Evolutionary conservation across 2,329 filamentous ascomycete species (phyloP).

Genomic region (Emergomyces africanus): DNA sequence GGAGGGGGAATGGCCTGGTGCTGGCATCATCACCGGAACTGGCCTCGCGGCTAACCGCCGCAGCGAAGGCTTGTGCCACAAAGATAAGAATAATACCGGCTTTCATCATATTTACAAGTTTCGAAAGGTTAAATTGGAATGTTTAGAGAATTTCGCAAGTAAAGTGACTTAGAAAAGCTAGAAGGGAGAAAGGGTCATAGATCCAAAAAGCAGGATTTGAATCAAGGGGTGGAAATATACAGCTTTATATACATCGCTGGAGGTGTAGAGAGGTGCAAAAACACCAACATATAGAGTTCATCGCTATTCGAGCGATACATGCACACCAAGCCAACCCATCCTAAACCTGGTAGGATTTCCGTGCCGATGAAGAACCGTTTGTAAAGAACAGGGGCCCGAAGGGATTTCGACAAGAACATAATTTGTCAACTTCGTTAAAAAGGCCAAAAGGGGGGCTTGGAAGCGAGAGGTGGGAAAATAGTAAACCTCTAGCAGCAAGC

Average conservation of each 20-base stretch:
- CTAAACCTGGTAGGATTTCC: background rate
- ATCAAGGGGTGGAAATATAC: background rate
- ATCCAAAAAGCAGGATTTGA: background rate
- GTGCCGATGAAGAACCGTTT: background rate
- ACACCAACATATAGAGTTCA: background rate
- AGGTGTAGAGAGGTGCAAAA: background rate
- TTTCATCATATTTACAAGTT: slow-evolving; percentile 5
- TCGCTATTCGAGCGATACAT: background rate
- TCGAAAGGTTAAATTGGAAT: background rate
- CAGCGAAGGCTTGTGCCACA: slow-evolving; percentile 13
- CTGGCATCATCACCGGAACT: background rate
- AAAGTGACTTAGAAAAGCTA: background rate
- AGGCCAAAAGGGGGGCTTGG: background rate
- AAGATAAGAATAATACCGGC: slow-evolving; percentile 9
- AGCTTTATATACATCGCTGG: background rate
- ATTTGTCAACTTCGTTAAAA: background rate
- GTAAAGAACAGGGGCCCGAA: background rate
- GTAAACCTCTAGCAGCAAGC: background rate
- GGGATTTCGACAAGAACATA: background rate
- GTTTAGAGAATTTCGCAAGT: background rate
- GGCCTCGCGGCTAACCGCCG: slow-evolving; percentile 2
- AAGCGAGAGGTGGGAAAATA: background rate
- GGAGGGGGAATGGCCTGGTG: slow-evolving; percentile 3
- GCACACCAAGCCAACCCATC: background rate
- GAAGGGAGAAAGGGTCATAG: background rate